Base-by-base conservation (phyloP, 2,329 filamentous ascomycete species). In the Aureobasidium sp. region DNA sequence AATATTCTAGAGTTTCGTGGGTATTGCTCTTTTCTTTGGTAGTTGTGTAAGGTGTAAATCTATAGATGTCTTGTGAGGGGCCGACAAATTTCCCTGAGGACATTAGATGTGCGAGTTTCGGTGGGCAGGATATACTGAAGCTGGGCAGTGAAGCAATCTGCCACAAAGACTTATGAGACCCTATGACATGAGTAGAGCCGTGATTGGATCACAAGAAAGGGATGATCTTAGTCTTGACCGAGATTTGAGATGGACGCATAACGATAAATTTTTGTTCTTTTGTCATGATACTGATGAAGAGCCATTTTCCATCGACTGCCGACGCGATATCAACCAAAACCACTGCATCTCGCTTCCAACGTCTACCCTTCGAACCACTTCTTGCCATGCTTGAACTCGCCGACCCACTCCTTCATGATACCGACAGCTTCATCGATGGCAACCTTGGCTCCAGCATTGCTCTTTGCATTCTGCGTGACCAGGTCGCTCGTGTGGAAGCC, bases 401-500 rank as follows among this genome's bases (percentile, higher is more conserved):
- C 72, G 4, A 83, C 79, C 82, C 82, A 85, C n/a, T 70, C 70
- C 64, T 76, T 78, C 51, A 86, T 77, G 70, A 82, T 78, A 15
- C 70, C 70, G 3, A 84, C 70, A 67, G 80, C 76, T 20, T 73
- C 73, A 66, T 84, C 75, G 42, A 83, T 79, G 1, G 85, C 76
- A 44, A 72, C 71, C 68, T 79, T 75, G 1, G 79, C 77, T 0
- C 77, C 78, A 0, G 71, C 71, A 69, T 84, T 84, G 25, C 70
- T 76, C 1, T 62, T 69, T 0, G 74, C 80, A 67, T 83, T 83
- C 47, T 63, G 66, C 39, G 79, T 67, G 29, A 76, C 69, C 41
- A 85, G 65, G 70, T 86, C 84, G 22, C 78, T 80, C 69, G 82
- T 84, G 68, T 87, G 84, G 48, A 79, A 78, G 0, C 78, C 81